Evolutionary conservation across 306 rosid genomes (phyloP).

Genomic region (Rosa persica): DNA sequence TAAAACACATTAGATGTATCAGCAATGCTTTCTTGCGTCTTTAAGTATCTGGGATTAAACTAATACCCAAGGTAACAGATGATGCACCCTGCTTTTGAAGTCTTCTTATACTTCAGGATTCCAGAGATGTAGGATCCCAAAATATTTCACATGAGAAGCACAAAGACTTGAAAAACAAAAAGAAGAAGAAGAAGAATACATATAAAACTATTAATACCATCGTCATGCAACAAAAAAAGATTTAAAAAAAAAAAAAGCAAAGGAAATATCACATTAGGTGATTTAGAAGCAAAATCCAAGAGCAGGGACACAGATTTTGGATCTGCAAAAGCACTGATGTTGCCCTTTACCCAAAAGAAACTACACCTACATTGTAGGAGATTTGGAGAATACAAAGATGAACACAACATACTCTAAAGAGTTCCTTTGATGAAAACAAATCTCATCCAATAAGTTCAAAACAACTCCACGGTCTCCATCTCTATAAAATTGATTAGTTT

Average conservation of each 20-base stretch:
- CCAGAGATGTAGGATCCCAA: too few species aligned
- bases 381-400: conserved; percentile 39
- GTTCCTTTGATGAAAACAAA: conserved; percentile 45
- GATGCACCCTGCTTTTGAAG: too few species aligned
- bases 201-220: too few species aligned
- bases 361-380: neutral
- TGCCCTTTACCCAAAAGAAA: conserved; percentile 18
- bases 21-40: too few species aligned
- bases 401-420: conserved; percentile 36
- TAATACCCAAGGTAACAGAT: too few species aligned
- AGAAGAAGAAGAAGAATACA: too few species aligned
- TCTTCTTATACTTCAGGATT: too few species aligned
- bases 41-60: too few species aligned
- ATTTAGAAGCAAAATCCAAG: conserved; percentile 52
- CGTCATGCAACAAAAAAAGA: too few species aligned
- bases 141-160: too few species aligned
- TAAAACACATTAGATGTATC: too few species aligned
- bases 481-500: conserved; percentile 38
- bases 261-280: conserved; percentile 17
- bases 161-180: too few species aligned
- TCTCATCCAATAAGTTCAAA: conserved; percentile 2
- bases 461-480: conserved; percentile 34
- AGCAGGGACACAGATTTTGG: conserved; percentile 17
- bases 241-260: neutral
- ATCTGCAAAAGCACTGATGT: conserved; percentile 34